phyloP scores from a whole-genome alignment of 179 eudicot species.

The Sideroxylon spinosum region DNA sequence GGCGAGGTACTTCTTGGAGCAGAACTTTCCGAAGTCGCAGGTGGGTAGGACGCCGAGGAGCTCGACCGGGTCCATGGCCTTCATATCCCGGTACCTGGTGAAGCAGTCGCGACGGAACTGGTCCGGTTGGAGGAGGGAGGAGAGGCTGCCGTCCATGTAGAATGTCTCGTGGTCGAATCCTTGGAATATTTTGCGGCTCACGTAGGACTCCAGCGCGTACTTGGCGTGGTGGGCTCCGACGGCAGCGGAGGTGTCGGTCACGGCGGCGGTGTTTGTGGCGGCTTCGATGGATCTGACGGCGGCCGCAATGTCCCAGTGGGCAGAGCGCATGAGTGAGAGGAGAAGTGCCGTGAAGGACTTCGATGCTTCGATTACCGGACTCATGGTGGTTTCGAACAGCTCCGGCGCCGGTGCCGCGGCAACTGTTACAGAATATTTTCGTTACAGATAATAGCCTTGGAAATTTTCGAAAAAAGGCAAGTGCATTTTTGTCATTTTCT shows the following conservation, averaged over 20 bases:
- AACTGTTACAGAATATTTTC: conserved; percentile 25
- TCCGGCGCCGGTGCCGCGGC: conserved; percentile 58
- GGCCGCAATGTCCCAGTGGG: conserved; percentile 80
- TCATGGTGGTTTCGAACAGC: conserved; percentile 66
- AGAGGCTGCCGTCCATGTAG: conserved; percentile 89
- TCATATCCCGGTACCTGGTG: conserved; percentile 82
- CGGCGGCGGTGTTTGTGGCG: conserved; percentile 33
- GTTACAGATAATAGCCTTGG: too few relatives aligned
- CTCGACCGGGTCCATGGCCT: conserved; percentile 86
- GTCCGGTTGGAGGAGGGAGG: conserved; percentile 73
- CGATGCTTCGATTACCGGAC: conserved; percentile 57
- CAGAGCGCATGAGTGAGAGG: conserved; percentile 83
- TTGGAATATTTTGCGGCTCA: conserved; percentile 74
- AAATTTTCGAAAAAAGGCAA: too few relatives aligned
- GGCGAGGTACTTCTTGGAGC: conserved; percentile 68
- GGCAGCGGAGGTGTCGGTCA: conserved; percentile 14
- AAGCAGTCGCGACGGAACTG: conserved; percentile 78
- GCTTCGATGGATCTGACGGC: conserved; percentile 81
- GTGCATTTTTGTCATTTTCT: too few relatives aligned
- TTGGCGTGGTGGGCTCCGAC: conserved; percentile 50
- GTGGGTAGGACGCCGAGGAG: conserved; percentile 81
- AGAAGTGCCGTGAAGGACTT: conserved; percentile 78
- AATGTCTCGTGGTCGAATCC: conserved; percentile 97
- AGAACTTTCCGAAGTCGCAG: conserved; percentile 74
- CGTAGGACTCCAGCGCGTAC: conserved; percentile 81